Evolutionary conservation across 2,329 filamentous ascomycete genomes (phyloP), one percentile per base, ranked within the genome.

Genomic region (Ophiobolus disseminans): DNA sequence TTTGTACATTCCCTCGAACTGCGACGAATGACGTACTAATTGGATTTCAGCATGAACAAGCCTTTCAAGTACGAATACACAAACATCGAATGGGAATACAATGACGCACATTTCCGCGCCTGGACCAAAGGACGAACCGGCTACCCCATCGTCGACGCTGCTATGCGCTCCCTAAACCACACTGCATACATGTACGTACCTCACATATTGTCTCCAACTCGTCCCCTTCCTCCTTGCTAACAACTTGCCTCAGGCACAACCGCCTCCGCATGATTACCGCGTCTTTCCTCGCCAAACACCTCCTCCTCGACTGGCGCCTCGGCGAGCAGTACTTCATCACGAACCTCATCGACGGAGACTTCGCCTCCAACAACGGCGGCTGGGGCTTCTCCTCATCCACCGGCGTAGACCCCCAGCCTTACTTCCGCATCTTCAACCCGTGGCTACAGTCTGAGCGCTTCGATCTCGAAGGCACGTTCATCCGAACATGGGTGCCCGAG

Each of bases 381-480:
- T 88, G 85, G 85, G 86, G 84, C 0, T 87, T 86, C 57, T 73
- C 80, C 19, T 85, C 87, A 4, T 84, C 80, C 14, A 86, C 86
- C 0, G 88, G 90, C 1, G 89, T 91, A 5, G 90, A 95, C 70
- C 89, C 90, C 1, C 89, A 96, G 72, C 91, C 91, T 0, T 96
- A 95, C 68, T 96, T 96, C 56, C 82, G 91, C 5, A 89, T 96
- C 41, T 96, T 96, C 74, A 96, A 95, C 63, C 91, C 91, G 0
- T 69, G 91, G 35, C 75, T 90, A 14, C 91, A 96, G 76, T 90
- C 88, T 60, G 89, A 94, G 78, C 92, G 88, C 73, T 96, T 95
- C 61, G 91, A 96, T 66, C 77, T 82, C 0, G 78, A 87, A 0
- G 92, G 91, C 0, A 83, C 85, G 13, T 96, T 93, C 68, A 95